Base-by-base conservation (phyloP, 345 rosid species). In the Salix suchowensis region DNA sequence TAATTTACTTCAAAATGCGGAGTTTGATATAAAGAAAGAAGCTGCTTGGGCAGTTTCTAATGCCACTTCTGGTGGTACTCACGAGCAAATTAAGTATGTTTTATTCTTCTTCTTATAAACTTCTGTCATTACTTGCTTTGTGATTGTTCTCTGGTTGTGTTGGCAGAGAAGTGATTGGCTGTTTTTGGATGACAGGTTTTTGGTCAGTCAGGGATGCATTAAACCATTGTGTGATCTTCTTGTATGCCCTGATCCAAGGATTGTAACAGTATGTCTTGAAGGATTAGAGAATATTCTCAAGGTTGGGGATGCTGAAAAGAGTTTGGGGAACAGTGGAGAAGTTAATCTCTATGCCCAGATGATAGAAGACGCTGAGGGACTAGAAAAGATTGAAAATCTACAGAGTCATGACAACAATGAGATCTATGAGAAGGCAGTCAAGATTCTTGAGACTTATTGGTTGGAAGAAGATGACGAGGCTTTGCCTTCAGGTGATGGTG, bases 11-110 rank as follows among this genome's bases (percentile, higher is more conserved):
- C 74, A 76, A 76, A 62, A 48, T 76, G 83, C 80, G 9, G 80
- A 81, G 78, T 81, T 81, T 68, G 83, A 81, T 19, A 76, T 81
- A 32, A 81, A 81, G 73, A 81, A 81, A 50, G 83, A 81, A 73
- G 83, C 80, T 68, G 83, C 83, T 67, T 81, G 83, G 83, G 83
- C 83, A 6, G 68, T 76, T 61, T 81, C 83, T 32, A 81, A 81
- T 76, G 80, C 83, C 64, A 76, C 83, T 42, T 72, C 80, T 39
- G 80, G 80, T 68, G 80, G 77, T 21, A 67, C 80, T 19, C 34
- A 26, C 4, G 77, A 76, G 44, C 80, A 81, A 50, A 81, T 81
- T 21, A 72, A 76, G 83, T 76, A 72, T 21, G 77, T 44, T 7
- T 32, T 73, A 21, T 42, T n/a, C 10, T 52, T 60, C 24, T 15